Base-by-base conservation (phyloP, 257 asterid genomes). In the Primulina huaijiensis region DNA sequence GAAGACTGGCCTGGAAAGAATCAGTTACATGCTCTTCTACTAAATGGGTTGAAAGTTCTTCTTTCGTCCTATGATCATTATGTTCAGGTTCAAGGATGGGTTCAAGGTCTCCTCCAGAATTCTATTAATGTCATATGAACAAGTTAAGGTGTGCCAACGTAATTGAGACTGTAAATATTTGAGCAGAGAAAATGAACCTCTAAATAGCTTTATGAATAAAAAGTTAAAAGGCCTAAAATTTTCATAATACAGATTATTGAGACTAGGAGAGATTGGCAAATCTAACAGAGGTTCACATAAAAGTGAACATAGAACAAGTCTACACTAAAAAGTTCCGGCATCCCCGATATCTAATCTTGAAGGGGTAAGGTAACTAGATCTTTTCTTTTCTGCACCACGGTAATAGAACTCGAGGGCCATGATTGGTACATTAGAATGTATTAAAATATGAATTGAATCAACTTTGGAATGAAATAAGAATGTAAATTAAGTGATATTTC, bases 1-100 rank as follows among this genome's bases (percentile, higher is more conserved):
- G 82, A 74, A 72, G 65, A 68, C 70, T 67, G 64, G 84, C 97
- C 86, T 85, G 80, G 53, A 70, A 56, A 82, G 84, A 57, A 56
- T 76, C 83, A 53, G 69, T 73, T 5, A 75, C 75, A 60, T 53
- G 78, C 68, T 73, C 82, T 62, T 80, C 85, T 71, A 65, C 80
- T 64, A 27, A 80, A 53, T 67, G 75, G 46, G 74, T 62, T 35
- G 83, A 74, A 66, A 59, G 74, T 68, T 58, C 83, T 6, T 82
- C 85, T 33, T 76, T 56, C 38, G 60, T 5, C 10, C 76, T 61
- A 77, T 78, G 85, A 72, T 81, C 89, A 74, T 58, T 65, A 50
- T 72, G 76, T 61, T 86, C 86, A 75, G 83, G 78, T 76, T 85
- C 87, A 73, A 50, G 71, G 72, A 40, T 70, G 74, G 84, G 52